A percentile compares a stretch with the other conserved stretches of the same genome.
These are phyloP conservation scores for Fusarium sp. DNA, from an alignment of 2,329 filamentous ascomycete species.

Conservation along the genomic window DNA sequence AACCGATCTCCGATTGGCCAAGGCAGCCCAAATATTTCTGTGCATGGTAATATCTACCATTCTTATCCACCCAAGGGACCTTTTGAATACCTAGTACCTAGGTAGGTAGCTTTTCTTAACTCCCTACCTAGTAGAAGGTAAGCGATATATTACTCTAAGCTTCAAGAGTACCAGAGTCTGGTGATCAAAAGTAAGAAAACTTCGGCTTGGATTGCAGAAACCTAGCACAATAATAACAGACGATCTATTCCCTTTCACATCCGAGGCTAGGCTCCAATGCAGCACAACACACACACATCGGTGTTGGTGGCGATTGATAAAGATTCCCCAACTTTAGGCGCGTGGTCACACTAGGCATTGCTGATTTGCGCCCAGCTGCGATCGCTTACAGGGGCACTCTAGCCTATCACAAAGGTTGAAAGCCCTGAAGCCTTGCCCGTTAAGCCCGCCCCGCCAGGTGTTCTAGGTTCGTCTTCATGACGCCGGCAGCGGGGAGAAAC, in stretches of 20 bases:
- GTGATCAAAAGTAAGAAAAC: neutral
- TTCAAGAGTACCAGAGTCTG: neutral
- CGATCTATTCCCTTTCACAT: neutral
- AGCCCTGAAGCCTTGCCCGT: slow-evolving; percentile 27
- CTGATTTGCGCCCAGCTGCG: slow-evolving; percentile 30
- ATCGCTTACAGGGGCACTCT: slow-evolving; percentile 17
- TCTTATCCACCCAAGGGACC: neutral
- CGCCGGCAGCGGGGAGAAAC: slow-evolving; percentile 40
- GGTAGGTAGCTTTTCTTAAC: no score
- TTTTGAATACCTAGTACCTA: no score
- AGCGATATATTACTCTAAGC: neutral
- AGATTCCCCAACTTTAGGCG: slow-evolving; percentile 24
- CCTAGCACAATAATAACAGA: neutral
- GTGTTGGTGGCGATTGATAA: slow-evolving; percentile 38
- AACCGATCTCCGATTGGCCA: slow-evolving; percentile 25
- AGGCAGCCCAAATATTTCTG: neutral
- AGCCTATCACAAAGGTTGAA: slow-evolving; percentile 24
- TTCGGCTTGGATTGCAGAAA: neutral
- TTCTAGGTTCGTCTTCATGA: slow-evolving; percentile 29
- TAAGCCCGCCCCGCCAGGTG: slow-evolving; percentile 3
- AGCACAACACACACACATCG: neutral
- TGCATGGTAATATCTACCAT: neutral
- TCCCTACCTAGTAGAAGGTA: no score
- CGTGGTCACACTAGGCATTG: slow-evolving; percentile 37
- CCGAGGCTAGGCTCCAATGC: neutral